These are phyloP conservation scores for Pseudonectria buxi DNA, from an alignment of 2,329 filamentous ascomycete genomes.

Conservation along the genomic window DNA sequence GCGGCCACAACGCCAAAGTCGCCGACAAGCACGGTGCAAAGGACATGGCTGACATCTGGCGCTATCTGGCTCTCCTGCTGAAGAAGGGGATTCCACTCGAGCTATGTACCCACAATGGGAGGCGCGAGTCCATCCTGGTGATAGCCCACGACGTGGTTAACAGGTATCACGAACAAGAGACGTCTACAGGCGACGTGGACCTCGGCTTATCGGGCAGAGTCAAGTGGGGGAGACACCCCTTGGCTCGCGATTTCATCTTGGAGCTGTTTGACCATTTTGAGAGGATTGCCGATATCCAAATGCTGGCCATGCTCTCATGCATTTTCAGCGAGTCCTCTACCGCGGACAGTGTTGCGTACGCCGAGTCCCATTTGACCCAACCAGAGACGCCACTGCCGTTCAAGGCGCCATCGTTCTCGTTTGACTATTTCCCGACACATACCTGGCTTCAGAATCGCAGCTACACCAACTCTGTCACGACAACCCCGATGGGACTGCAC, in stretches of 20 bases:
- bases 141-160: slow-evolving; percentile 58
- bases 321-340: slow-evolving; percentile 57
- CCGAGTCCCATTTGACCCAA: slow-evolving; percentile 48
- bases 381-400: slow-evolving; percentile 57
- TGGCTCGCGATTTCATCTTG: slow-evolving; percentile 54
- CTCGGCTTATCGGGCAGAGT: slow-evolving; percentile 49
- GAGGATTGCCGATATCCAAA: slow-evolving; percentile 56
- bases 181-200: slow-evolving; percentile 8
- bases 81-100: slow-evolving; percentile 69
- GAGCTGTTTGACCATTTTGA: slow-evolving; percentile 61
- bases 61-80: slow-evolving; percentile 69
- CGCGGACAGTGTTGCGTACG: slow-evolving; percentile 50
- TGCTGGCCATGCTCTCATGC: slow-evolving; percentile 66
- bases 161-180: slow-evolving; percentile 15
- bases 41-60: slow-evolving; percentile 79
- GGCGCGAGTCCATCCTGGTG: slow-evolving; percentile 56
- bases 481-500: slow-evolving; percentile 51
- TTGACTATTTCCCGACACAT: slow-evolving; percentile 60
- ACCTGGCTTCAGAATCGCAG: slow-evolving; percentile 44
- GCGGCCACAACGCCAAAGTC: slow-evolving; percentile 73
- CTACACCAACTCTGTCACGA: slow-evolving; percentile 46
- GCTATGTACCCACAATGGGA: slow-evolving; percentile 48
- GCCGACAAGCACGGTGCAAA: slow-evolving; percentile 63
- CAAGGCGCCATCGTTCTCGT: slow-evolving; percentile 59
- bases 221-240: slow-evolving; percentile 61